Evolutionary conservation across 805 yeast genomes (phyloP), one percentile per base, ranked within the genome.

Genomic region (Saturnispora gosingensis): DNA sequence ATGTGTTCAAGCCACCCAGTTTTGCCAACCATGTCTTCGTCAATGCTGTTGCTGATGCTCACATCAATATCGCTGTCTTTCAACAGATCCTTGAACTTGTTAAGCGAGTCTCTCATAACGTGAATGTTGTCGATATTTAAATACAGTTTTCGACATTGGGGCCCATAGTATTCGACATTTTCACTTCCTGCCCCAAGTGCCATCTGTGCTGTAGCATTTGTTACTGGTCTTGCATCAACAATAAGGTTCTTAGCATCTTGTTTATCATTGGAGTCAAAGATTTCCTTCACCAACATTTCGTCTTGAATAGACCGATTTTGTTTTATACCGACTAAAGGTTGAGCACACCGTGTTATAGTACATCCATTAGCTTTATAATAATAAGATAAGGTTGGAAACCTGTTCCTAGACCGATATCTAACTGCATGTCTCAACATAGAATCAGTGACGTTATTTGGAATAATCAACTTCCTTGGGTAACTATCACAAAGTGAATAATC

Each of bases 151-250:
- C 45, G 35, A 18, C 46, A 48, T 55, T 77, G 72, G 28, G 84
- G 83, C 32, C 74, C 75, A 48, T 81, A 76, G 68, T 93, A 91
- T 52, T 91, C 97, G 75, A 89, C 86, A 57, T 79, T 84, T 63
- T 93, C 99, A 0, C 97, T 85, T 1, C 99, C 99, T n/a, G 97
- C 99, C 11, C 99, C 99, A 15, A 93, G 69, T 0, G 98, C 98
- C 45, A 88, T 87, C 61, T 93, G 98, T 0, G 97, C 98, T 78
- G 89, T 78, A 7, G 98, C 98, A 66, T 93, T 93, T 0, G 97
- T 85, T 25, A 89, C 66, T 0, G 99, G 99, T 51, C 99, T 73
- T 22, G 95, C 85, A 69, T 93, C 99, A 4, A 88, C 91, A 30
- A 93, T 82, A 28, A 93, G 67, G 61, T 90, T 83, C 28, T 52